Conservation (phyloP, 805 yeast species). For the Zygosaccharomyces bisporus region DNA sequence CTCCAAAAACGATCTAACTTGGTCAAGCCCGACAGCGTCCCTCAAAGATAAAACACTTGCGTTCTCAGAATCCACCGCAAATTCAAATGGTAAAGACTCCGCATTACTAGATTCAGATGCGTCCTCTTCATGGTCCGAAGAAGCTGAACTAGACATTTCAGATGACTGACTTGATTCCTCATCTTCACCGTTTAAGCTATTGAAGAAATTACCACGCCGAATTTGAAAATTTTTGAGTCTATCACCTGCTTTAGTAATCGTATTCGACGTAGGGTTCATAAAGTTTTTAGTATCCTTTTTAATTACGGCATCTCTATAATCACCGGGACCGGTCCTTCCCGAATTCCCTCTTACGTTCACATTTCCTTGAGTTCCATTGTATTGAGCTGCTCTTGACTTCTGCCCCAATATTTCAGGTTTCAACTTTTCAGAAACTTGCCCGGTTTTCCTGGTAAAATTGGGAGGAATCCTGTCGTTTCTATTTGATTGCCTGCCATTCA, state of each 20-base stretch:
- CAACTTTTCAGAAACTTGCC: constrained; percentile 4
- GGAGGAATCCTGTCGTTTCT: constrained; percentile 16
- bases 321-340: background rate
- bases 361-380: background rate
- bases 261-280: constrained; percentile 1
- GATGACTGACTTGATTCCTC: constrained; percentile 17
- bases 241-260: background rate
- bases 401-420: constrained; percentile 1
- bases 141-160: constrained; percentile 12
- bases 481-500: constrained; percentile 13
- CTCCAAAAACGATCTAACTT: constrained; percentile 11
- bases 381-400: background rate
- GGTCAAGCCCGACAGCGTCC: constrained; percentile 16
- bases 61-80: constrained; percentile 30
- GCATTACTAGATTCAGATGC: constrained; percentile 17
- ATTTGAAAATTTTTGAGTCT: constrained; percentile 8
- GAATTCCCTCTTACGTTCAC: background rate
- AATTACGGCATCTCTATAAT: background rate
- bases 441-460: constrained; percentile 2
- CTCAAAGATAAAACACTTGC: constrained; percentile 27
- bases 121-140: constrained; percentile 12
- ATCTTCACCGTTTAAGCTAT: constrained; percentile 19
- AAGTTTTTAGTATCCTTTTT: constrained; percentile 4
- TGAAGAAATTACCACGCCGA: constrained; percentile 20
- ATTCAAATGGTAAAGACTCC: constrained; percentile 34